Conservation (phyloP, 257 asterid species). For the Capsicum rhomboideum region DNA sequence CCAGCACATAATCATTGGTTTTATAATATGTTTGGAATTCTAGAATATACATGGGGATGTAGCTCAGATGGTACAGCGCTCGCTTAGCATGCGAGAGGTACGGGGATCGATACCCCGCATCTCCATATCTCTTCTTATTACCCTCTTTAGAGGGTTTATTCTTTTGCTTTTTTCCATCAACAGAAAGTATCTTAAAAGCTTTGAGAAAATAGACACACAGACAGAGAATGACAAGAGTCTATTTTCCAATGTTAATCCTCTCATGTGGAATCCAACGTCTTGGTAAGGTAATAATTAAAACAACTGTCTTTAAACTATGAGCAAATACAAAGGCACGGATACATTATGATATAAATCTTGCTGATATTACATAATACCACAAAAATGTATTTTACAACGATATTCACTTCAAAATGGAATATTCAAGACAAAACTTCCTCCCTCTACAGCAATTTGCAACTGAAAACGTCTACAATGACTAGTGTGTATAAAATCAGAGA, state of each 20-base stretch:
- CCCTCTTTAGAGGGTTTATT: no score
- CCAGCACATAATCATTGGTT: neutral
- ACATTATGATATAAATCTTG: neutral
- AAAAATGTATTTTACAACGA: neutral
- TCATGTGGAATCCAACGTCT: no score
- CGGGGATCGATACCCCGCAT: conserved; percentile 47
- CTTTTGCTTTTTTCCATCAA: no score
- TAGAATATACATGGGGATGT: no score
- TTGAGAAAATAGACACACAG: no score
- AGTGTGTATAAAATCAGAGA: neutral
- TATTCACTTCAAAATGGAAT: neutral
- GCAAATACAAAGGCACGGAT: neutral
- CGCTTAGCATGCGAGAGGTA: conserved; percentile 42
- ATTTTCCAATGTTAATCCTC: no score
- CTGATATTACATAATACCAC: neutral
- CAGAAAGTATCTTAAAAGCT: no score
- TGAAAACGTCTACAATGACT: neutral
- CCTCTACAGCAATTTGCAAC: neutral
- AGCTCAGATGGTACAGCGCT: conserved; percentile 61
- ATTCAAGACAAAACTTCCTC: neutral
- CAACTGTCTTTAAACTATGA: neutral
- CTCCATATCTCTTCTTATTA: conserved; percentile 15
- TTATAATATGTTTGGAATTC: no score
- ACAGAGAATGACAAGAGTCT: no score
- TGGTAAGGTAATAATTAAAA: no score